Conservation (phyloP, 2,329 filamentous ascomycete species). For the Sporothrix brasiliensis region DNA sequence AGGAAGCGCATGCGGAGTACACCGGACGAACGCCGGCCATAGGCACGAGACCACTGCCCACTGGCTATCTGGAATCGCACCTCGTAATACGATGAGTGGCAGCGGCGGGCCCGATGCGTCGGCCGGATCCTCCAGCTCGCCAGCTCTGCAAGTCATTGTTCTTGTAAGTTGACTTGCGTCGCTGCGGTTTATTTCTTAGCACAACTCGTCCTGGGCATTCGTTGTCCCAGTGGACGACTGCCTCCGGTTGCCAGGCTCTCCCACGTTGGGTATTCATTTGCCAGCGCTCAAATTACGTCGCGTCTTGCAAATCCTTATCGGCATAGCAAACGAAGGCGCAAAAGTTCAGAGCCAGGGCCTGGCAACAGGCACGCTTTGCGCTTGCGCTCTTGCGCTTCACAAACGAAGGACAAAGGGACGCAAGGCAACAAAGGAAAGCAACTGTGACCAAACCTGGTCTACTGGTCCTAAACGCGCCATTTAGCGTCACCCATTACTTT, state of each 20-base stretch:
- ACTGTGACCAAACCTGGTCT: neutral
- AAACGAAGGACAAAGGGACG: neutral
- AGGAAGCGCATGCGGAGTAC: neutral
- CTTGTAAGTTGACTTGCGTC: constrained; percentile 57
- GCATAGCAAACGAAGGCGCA: neutral
- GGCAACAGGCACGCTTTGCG: neutral
- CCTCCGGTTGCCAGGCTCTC: too few species aligned
- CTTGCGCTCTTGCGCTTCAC: neutral
- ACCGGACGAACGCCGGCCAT: neutral
- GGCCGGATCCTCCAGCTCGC: constrained; percentile 23
- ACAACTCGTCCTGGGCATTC: neutral
- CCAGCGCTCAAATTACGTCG: neutral
- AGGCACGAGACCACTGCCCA: neutral
- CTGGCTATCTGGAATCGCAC: neutral
- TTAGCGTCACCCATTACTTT: neutral
- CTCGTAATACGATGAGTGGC: constrained; percentile 31
- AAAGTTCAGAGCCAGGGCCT: neutral
- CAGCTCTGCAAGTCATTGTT: constrained; percentile 73
- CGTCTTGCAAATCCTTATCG: neutral
- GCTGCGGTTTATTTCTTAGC: constrained; percentile 30
- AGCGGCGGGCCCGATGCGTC: constrained; percentile 34
- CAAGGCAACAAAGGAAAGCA: neutral
- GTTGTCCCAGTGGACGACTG: neutral
- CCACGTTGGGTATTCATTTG: neutral
- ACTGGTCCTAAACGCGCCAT: neutral